phyloP scores from a whole-genome alignment of 1,139 yeast species.

The Yamadazyma triangularis region DNA sequence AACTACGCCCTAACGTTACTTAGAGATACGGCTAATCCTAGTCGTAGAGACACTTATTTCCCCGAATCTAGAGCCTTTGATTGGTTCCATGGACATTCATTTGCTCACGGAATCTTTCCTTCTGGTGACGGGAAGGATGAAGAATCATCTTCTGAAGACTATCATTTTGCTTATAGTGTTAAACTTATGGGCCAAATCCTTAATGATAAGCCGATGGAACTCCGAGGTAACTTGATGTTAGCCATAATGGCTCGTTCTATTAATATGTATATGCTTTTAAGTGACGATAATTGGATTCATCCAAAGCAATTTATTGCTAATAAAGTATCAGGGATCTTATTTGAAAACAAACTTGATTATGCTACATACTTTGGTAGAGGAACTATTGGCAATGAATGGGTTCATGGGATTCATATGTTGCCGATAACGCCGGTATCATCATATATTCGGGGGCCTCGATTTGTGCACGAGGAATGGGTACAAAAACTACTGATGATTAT shows the following conservation, averaged over 20 bases:
- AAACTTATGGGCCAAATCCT: conserved; percentile 33
- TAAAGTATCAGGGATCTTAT: conserved; percentile 43
- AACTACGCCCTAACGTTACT: conserved; percentile 32
- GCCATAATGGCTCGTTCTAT: conserved; percentile 39
- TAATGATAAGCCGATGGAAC: conserved; percentile 32
- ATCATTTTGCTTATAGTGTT: conserved; percentile 42
- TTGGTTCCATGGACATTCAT: conserved; percentile 46
- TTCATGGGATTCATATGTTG: conserved; percentile 46
- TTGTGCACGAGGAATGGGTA: conserved; percentile 44
- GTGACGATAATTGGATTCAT: conserved; percentile 35
- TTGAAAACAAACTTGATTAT: conserved; percentile 43
- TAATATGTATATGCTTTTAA: conserved; percentile 41
- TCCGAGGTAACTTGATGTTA: conserved; percentile 37
- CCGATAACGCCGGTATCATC: conserved; percentile 44
- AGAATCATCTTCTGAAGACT: conserved; percentile 44
- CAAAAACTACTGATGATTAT: conserved; percentile 27
- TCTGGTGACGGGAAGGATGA: conserved; percentile 46
- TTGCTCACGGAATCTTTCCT: conserved; percentile 44
- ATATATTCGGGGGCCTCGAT: conserved; percentile 28
- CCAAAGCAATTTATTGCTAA: conserved; percentile 35
- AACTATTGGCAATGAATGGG: conserved; percentile 40
- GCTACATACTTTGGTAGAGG: conserved; percentile 45
- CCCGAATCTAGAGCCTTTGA: conserved; percentile 42
- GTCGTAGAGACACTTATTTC: conserved; percentile 27
- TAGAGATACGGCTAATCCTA: conserved; percentile 41